Base-by-base conservation (phyloP, 2,329 filamentous ascomycete species). In the Elsinoe fawcettii region DNA sequence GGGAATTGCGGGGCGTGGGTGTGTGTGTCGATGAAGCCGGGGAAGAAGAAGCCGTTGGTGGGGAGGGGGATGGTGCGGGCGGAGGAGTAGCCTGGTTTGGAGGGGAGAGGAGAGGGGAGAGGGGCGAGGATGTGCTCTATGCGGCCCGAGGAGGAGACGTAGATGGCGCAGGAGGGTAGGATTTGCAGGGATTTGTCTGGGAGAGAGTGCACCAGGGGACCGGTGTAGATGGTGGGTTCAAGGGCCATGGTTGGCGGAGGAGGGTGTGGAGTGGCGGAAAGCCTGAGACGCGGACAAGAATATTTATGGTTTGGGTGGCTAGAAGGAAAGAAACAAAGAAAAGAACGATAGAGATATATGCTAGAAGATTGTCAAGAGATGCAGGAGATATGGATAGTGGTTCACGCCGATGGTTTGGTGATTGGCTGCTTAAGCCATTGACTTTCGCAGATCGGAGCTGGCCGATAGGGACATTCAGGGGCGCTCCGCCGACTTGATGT, bases 1-100 rank as follows among this genome's bases (percentile, higher is more conserved):
- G 92, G 90, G 66, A 96, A 96, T 74, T 99, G 93, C 0, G 91
- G 82, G 7, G 93, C 93, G 70, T 99, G 93, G 58, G 96, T 87
- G 70, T 99, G 93, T 0, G 93, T 96, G 71, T 99, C 92, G 60
- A 93, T 84, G 67, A 92, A 90, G 5, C 88, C 88, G 0, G 88
- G 88, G 65, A 93, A 92, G 75, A 89, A 90, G 74, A 92, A 92
- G 56, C 87, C 80, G 9, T 79, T 78, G 3, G 75, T 74, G 43
- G 70, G 66, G 39, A 69, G 63, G 6, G 56, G 56, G 3, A 78
- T 65, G 1, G 71, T 60, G 67, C 75, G 63, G 37, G 71, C 66
- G 62, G 72, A 60, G 67, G 73, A 55, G 74, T 75, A 77, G 62
- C 69, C 62, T 37, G 34, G 5, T 3, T 37, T 5, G 59, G 72